A percentile compares a stretch with the other conserved stretches of the same genome.
Evolutionary conservation across 352 stramenopile species (phyloP).

Genomic region (Phytopythium sindhum): DNA sequence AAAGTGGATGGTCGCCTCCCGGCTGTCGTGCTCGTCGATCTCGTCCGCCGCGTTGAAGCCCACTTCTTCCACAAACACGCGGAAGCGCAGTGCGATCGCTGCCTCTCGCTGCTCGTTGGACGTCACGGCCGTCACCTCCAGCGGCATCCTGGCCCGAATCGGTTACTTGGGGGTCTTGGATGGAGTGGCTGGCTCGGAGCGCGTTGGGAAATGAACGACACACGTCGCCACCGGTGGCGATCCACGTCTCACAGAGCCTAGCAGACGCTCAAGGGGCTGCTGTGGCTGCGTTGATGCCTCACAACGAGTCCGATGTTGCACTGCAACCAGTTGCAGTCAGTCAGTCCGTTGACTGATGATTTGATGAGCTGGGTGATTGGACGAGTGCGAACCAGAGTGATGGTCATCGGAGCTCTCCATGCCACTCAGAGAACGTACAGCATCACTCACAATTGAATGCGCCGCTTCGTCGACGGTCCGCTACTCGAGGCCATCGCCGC

Average conservation of each 20-base stretch:
- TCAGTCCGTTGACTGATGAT: neutral
- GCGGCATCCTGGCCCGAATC: conserved; percentile 20
- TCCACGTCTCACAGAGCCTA: no score
- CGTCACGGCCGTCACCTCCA: conserved; percentile 36
- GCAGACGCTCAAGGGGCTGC: no score
- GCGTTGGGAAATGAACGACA: neutral
- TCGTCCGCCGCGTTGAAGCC: conserved; percentile 34
- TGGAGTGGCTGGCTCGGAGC: neutral
- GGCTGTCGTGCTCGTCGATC: conserved; percentile 42
- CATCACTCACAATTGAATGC: neutral
- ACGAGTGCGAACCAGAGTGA: neutral
- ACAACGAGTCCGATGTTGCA: neutral
- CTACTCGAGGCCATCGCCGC: neutral
- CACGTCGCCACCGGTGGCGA: no score
- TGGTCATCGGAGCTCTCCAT: neutral
- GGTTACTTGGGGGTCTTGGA: no score
- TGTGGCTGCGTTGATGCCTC: no score
- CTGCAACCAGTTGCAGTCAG: neutral
- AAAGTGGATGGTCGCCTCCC: conserved; percentile 46
- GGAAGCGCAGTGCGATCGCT: conserved; percentile 36
- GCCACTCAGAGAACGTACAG: neutral
- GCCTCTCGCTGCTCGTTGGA: conserved; percentile 34
- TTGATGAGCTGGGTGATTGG: neutral
- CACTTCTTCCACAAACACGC: conserved; percentile 58
- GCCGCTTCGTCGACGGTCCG: neutral